Base-by-base conservation (phyloP, 352 stramenopile genomes). In the Phytopythium chamaehyphon region DNA sequence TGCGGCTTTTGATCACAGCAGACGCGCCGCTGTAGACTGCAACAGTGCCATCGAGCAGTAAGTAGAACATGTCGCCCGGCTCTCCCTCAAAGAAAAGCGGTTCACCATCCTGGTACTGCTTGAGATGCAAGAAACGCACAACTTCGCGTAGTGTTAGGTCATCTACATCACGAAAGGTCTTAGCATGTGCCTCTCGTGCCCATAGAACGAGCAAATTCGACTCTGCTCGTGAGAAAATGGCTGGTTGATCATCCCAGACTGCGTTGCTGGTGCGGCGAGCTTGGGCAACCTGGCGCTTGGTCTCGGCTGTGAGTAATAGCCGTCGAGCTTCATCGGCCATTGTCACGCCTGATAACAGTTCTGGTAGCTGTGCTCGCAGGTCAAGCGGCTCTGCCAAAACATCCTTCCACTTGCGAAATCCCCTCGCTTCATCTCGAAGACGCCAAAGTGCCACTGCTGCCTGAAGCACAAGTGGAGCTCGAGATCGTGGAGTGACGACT, bases 31-130 rank as follows among this genome's bases (percentile, higher is more conserved):
- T 66, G 44, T 78, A 86, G 21, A 86, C 76, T 1, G 64, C 72
- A 18, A 86, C 66, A 9, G 55, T 73, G 40, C 75, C 75, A 10
- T 77, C 47, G n/a, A 82, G 66, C 9, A 81, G 22, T 15, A 83
- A 61, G 53, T 80, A 86, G 51, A 83, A 86, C 6, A 63, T 63
- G 39, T 83, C 57, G 10, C 75, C 75, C 28, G 68, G 66, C 15
- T 86, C 71, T 21, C 75, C 75, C 59, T 86, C 66, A 38, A 71
- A 71, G 51, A 86, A 86, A 16, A 86, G 61, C 12, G 62, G 52
- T 7, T 81, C 67, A 16, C 69, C 68, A 40, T 80, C 71, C 44
- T 69, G 46, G 24, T 76, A 82, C 40, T 72, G 58, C 9, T 51
- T 63, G 18, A 82, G 70, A 22, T 53, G 63, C 31, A 83, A 51